phyloP scores from a whole-genome alignment of 2,329 filamentous ascomycete species.

The Coleophoma crateriformis region DNA sequence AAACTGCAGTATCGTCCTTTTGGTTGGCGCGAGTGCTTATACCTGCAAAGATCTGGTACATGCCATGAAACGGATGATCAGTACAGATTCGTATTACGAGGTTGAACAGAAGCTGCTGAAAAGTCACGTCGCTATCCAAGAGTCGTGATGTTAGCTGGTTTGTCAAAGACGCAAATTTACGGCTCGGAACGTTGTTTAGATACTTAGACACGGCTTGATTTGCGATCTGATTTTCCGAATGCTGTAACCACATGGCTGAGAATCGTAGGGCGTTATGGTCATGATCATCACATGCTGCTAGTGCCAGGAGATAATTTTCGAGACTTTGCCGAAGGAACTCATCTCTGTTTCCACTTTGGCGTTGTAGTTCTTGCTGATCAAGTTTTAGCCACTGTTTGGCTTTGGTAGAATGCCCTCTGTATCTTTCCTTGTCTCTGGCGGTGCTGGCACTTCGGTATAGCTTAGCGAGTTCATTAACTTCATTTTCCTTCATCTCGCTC shows the following conservation, averaged over 20 bases:
- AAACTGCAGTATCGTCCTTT: constrained; percentile 69
- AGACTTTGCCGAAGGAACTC: constrained; percentile 84
- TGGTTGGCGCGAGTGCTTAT: constrained; percentile 62
- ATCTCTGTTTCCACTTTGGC: constrained; percentile 69
- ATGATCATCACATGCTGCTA: constrained; percentile 80
- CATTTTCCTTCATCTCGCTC: constrained; percentile 72
- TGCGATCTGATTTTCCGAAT: constrained; percentile 68
- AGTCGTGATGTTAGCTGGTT: constrained; percentile 95
- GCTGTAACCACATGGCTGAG: constrained; percentile 88
- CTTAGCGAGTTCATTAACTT: constrained; percentile 68
- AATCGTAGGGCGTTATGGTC: constrained; percentile 89
- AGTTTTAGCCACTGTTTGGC: constrained; percentile 88
- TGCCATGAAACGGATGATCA: constrained; percentile 93
- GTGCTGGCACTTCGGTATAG: constrained; percentile 36
- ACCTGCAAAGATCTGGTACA: constrained; percentile 93
- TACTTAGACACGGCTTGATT: constrained; percentile 71
- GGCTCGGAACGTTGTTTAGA: constrained; percentile 71
- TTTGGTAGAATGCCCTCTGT: constrained; percentile 59
- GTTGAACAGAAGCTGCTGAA: constrained; percentile 69
- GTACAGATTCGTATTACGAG: constrained; percentile 79
- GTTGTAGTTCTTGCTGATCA: constrained; percentile 79
- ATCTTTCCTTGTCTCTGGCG: constrained; percentile 46
- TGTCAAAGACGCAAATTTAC: constrained; percentile 89
- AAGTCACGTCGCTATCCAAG: constrained; percentile 61
- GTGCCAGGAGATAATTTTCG: constrained; percentile 85